phyloP scores from a whole-genome alignment of 208 protist genomes.

The Blechomonas ayalai region DNA sequence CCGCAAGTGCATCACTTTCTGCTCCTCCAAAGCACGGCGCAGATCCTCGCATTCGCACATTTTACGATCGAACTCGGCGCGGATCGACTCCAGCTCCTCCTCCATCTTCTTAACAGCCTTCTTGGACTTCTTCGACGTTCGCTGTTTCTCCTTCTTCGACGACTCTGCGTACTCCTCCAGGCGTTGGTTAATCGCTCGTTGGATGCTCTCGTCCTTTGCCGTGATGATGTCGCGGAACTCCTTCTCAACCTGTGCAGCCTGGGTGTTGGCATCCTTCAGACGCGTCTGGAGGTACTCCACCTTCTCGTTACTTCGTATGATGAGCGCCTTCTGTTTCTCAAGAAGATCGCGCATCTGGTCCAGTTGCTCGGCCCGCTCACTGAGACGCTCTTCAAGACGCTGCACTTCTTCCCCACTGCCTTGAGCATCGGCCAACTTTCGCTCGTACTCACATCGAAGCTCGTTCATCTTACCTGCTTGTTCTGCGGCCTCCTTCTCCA shows the following conservation, averaged over 20 bases:
- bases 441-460: slow-evolving; percentile 46
- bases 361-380: slow-evolving; percentile 64
- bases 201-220: slow-evolving; percentile 69
- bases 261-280: slow-evolving; percentile 39
- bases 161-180: slow-evolving; percentile 53
- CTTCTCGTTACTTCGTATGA: slow-evolving; percentile 82
- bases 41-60: slow-evolving; percentile 83
- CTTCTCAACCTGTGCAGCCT: slow-evolving; percentile 23
- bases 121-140: slow-evolving; percentile 56
- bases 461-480: slow-evolving; percentile 40
- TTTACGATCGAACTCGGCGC: slow-evolving; percentile 72
- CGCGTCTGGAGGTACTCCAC: slow-evolving; percentile 52
- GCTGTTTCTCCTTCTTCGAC: slow-evolving; percentile 37
- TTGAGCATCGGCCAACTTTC: slow-evolving; percentile 20
- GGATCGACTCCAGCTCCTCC: slow-evolving; percentile 29
- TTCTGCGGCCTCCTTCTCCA: slow-evolving; percentile 27
- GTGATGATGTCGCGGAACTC: slow-evolving; percentile 37
- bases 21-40: slow-evolving; percentile 56
- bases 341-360: slow-evolving; percentile 67
- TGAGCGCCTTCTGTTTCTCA: slow-evolving; percentile 79
- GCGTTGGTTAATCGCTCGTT: slow-evolving; percentile 70
- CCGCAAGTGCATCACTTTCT: slow-evolving; percentile 66
- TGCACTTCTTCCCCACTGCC: slow-evolving; percentile 24
- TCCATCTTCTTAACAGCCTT: slow-evolving; percentile 79
- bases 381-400: slow-evolving; percentile 33